Evolutionary conservation across 1,284 basidiomycete species (phyloP), one percentile per base, ranked within the genome.

Genomic region (Fomitopsis pinicola): DNA sequence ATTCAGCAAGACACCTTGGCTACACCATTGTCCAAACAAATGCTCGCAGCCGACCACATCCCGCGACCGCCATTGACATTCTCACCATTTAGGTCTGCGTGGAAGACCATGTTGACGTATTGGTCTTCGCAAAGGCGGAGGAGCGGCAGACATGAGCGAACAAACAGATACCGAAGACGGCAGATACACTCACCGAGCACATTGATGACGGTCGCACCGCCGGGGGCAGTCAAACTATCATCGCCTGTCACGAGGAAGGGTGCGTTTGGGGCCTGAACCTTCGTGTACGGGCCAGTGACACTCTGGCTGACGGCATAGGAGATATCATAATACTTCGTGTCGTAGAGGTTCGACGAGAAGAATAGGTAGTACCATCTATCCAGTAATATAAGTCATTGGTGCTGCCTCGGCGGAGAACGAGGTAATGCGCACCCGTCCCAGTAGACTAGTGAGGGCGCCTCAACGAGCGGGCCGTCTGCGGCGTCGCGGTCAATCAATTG

Each of bases 201-300:
- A 42, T 56, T 60, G 42, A 60, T 60, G 38, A 42, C 59, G 10
- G 59, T 60, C 35, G 54, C 45, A 35, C 59, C 54, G 5, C 54
- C 59, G 19, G 59, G 59, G 1, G 53, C 59, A 5, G 59, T 55
- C 12, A 55, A 38, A 19, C 44, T 44, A 35, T 40, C 42, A 10
- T 28, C 33, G 22, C 59, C 59, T 44, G 53, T 60, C n/a, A 30
- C 33, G 28, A 60, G 59, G 54, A 60, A 60, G 6, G 59, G 59
- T 26, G 56, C 57, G 59, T 60, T 50, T 10, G 59, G 59, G 3
- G 59, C 53, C 42, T 35, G 35, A 22, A 50, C 63, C 45, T 68
- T 69, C 22, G 68, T 66, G 48, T 69, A 69, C 30, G 68, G 68
- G 22, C 66, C 68, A 5, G 63, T 59, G 42, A 69, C 60, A 46